A percentile compares a stretch with the other conserved stretches of the same genome.
Conservation (phyloP, 495 filamentous ascomycete species). For the Aspergillus ostianus region DNA sequence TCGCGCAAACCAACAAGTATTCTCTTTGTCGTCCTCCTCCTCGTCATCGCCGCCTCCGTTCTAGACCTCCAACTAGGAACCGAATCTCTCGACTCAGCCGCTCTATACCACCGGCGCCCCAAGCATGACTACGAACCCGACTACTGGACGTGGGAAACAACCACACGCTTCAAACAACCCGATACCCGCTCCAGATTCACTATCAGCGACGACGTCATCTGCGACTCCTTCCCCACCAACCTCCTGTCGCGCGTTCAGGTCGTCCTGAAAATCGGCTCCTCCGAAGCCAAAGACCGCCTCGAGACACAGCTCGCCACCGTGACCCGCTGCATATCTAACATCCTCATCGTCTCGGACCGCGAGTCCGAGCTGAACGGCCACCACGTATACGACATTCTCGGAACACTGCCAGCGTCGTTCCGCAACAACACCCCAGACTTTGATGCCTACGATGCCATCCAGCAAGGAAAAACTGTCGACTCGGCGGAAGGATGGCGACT, state of each 20-base stretch:
- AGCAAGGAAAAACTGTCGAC: conserved; percentile 14
- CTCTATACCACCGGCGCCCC: conserved; percentile 10
- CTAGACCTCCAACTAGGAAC: conserved; percentile 6
- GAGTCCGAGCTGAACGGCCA: conserved; percentile 35
- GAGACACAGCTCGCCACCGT: conserved; percentile 34
- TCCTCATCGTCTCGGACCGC: conserved; percentile 44
- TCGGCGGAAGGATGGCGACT: conserved; percentile 49
- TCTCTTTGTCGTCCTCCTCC: conserved; percentile 4
- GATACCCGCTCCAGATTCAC: not conserved
- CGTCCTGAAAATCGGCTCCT: conserved; percentile 38
- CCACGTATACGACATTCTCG: conserved; percentile 39
- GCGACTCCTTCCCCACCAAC: conserved; percentile 35
- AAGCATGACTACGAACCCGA: conserved; percentile 9
- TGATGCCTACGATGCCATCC: conserved; percentile 29
- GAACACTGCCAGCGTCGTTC: conserved; percentile 31
- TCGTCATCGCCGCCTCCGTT: conserved; percentile 7
- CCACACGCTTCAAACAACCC: conserved; percentile 7
- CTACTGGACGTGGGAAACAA: conserved; percentile 17
- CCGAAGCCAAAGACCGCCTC: conserved; percentile 29
- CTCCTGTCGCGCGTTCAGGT: conserved; percentile 35
- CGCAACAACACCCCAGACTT: conserved; percentile 33
- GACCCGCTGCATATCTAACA: conserved; percentile 40
- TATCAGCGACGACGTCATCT: conserved; percentile 19
- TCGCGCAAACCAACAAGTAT: conserved; percentile 7
- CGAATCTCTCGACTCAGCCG: conserved; percentile 3